phyloP scores from a whole-genome alignment of 805 yeast species.

The Alloascoidea africana region DNA sequence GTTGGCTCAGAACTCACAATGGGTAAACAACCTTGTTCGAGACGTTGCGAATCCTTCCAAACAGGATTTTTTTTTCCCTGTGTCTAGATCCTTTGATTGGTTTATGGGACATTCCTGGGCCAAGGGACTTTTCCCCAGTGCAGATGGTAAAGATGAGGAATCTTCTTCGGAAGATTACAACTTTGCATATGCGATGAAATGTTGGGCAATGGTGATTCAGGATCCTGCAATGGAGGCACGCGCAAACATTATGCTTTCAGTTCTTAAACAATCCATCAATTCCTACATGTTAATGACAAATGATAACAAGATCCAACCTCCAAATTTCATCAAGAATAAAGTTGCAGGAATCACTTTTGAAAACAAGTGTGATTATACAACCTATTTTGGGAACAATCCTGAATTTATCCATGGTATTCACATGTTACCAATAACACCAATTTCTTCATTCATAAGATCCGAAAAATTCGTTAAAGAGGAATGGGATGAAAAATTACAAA shows the following conservation, averaged over 20 bases:
- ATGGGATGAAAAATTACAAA: slow-evolving; percentile 36
- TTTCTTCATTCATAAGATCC: slow-evolving; percentile 37
- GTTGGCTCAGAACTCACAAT: slow-evolving; percentile 29
- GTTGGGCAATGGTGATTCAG: slow-evolving; percentile 49
- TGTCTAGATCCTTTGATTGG: slow-evolving; percentile 54
- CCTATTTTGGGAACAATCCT: slow-evolving; percentile 46
- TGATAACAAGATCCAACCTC: slow-evolving; percentile 34
- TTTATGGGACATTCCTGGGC: slow-evolving; percentile 68
- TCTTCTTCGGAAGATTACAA: slow-evolving; percentile 59
- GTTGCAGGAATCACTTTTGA: slow-evolving; percentile 61
- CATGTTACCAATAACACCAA: slow-evolving; percentile 60
- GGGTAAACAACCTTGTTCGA: slow-evolving; percentile 46
- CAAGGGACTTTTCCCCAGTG: slow-evolving; percentile 43
- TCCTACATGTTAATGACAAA: slow-evolving; percentile 34
- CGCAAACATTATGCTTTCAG: slow-evolving; percentile 42
- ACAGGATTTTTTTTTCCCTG: slow-evolving; percentile 43
- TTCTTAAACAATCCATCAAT: slow-evolving; percentile 39
- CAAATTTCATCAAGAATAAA: slow-evolving; percentile 34
- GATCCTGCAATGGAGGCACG: slow-evolving; percentile 36
- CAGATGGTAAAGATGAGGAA: slow-evolving; percentile 62
- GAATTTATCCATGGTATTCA: slow-evolving; percentile 69
- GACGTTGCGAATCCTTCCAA: slow-evolving; percentile 50
- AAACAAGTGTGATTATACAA: slow-evolving; percentile 57
- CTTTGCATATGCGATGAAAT: slow-evolving; percentile 50
- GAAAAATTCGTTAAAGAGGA: slow-evolving; percentile 37